These are phyloP conservation scores for Ophiostoma populinum DNA, from an alignment of 2,329 filamentous ascomycete genomes.

Conservation along the genomic window DNA sequence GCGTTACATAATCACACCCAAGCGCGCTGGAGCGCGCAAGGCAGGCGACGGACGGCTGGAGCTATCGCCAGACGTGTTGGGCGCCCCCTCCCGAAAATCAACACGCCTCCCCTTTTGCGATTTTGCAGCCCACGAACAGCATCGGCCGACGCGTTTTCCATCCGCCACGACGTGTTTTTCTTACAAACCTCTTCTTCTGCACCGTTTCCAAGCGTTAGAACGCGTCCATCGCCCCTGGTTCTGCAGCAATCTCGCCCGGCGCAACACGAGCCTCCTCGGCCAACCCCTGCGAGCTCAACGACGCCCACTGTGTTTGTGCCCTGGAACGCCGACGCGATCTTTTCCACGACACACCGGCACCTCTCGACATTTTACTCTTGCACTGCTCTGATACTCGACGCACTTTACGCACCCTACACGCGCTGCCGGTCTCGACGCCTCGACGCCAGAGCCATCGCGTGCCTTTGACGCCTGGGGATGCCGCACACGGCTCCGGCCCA, in stretches of 20 bases:
- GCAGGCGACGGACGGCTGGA: no score
- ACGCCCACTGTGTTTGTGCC: no score
- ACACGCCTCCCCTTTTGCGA: conserved; percentile 2
- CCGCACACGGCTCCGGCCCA: neutral
- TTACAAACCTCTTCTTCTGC: neutral
- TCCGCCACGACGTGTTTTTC: conserved; percentile 8
- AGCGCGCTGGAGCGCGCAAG: no score
- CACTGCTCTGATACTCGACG: no score
- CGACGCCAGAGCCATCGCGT: neutral
- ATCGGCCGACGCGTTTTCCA: conserved; percentile 10
- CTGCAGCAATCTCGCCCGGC: conserved; percentile 7
- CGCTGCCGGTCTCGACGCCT: neutral
- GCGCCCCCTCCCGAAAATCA: conserved; percentile 1
- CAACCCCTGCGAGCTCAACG: no score
- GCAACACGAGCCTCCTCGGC: conserved; percentile 4
- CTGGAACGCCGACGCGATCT: no score
- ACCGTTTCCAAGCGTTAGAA: neutral
- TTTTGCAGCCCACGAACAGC: neutral
- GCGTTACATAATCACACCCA: no score
- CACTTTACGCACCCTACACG: no score
- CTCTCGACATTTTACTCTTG: no score
- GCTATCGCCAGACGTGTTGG: conserved; percentile 6
- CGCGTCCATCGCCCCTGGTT: conserved; percentile 3
- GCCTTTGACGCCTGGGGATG: conserved; percentile 4
- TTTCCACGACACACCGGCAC: no score